Evolutionary conservation across 2,329 filamentous ascomycete species (phyloP).

Genomic region (Fusarium setosum): DNA sequence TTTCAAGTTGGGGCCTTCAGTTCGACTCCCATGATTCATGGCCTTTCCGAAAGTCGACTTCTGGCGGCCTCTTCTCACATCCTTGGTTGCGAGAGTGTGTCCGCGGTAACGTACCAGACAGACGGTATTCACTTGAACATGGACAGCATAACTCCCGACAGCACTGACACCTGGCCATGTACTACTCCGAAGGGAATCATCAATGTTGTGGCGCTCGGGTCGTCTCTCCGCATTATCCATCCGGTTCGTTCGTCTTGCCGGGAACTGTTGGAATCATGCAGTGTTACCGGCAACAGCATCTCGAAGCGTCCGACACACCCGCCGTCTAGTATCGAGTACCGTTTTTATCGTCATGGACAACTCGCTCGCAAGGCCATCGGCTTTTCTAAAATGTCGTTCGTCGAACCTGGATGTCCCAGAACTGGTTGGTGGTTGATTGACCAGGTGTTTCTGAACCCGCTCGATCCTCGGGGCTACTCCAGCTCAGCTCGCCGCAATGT

Average conservation of each 20-base stretch:
- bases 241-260: slow-evolving; percentile 1
- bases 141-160: background rate
- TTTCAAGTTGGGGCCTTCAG: too few species aligned
- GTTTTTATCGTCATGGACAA: background rate
- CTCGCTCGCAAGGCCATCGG: background rate
- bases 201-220: background rate
- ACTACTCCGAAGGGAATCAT: background rate
- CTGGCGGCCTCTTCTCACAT: background rate
- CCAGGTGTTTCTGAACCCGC: slow-evolving; percentile 21
- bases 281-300: background rate
- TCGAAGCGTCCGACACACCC: background rate
- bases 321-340: background rate
- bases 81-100: background rate
- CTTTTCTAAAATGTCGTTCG: background rate
- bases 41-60: background rate
- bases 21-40: background rate
- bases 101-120: background rate
- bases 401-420: background rate
- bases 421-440: slow-evolving; percentile 5
- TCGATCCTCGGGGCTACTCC: slow-evolving; percentile 21
- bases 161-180: background rate
- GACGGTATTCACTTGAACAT: slow-evolving; percentile 5
- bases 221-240: background rate
- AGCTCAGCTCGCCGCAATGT: slow-evolving; percentile 15
- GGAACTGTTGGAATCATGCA: background rate